A percentile compares a stretch with the other conserved stretches of the same genome.
Evolutionary conservation across 257 asterid species (phyloP).

Genomic region (Penstemon eatonii): DNA sequence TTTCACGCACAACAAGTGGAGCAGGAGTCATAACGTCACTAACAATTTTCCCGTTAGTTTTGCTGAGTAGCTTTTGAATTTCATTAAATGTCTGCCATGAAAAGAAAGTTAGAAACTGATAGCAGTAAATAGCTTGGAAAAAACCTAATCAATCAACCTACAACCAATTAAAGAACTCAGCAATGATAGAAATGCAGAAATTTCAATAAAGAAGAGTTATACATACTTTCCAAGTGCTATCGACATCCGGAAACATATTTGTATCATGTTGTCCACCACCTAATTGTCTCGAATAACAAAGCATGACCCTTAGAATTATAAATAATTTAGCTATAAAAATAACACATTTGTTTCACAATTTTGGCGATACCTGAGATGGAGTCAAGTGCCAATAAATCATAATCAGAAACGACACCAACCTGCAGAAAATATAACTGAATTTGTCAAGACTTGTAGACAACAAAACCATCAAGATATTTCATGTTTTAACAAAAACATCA

Average conservation of each 20-base stretch:
- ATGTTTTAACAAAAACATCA: no score
- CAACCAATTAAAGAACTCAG: no score
- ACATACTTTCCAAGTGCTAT: slow-evolving; percentile 83
- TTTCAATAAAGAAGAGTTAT: slow-evolving; percentile 3
- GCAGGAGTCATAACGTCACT: slow-evolving; percentile 68
- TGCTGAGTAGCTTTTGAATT: slow-evolving; percentile 62
- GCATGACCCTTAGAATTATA: neutral
- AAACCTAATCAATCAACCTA: slow-evolving; percentile 17
- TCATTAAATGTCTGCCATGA: slow-evolving; percentile 65
- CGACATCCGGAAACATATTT: slow-evolving; percentile 82
- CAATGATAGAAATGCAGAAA: no score
- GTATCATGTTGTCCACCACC: slow-evolving; percentile 74
- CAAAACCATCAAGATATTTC: neutral
- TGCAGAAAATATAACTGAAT: slow-evolving; percentile 34
- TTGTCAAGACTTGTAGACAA: slow-evolving; percentile 25
- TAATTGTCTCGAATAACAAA: slow-evolving; percentile 12
- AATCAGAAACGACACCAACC: slow-evolving; percentile 83
- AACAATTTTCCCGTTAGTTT: slow-evolving; percentile 64
- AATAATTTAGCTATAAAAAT: neutral
- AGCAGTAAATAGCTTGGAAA: neutral
- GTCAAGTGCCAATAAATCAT: slow-evolving; percentile 69
- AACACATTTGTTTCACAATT: slow-evolving; percentile 18
- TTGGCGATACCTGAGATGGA: slow-evolving; percentile 62
- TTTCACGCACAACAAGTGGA: slow-evolving; percentile 61
- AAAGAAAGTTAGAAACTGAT: slow-evolving; percentile 22